A percentile compares a stretch with the other conserved stretches of the same genome.
These are phyloP conservation scores for Ustilago tritici DNA, from an alignment of 1,284 basidiomycete species.

Conservation along the genomic window DNA sequence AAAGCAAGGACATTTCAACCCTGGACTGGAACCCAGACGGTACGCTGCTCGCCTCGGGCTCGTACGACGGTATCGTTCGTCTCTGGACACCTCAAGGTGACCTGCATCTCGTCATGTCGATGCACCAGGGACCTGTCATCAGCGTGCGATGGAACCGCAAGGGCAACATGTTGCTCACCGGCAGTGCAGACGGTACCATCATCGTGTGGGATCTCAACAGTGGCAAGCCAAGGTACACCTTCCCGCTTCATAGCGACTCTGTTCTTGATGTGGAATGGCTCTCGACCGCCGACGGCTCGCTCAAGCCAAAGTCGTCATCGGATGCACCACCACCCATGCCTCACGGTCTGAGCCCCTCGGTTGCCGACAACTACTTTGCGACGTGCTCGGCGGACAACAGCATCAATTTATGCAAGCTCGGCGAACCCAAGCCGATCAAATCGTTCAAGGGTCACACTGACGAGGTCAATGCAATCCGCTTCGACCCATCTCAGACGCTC, in stretches of 20 bases:
- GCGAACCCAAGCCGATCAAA: conserved; percentile 65
- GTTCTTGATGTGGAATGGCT: conserved; percentile 69
- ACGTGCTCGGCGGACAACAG: conserved; percentile 68
- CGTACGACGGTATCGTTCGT: conserved; percentile 68
- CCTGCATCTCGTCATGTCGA: conserved; percentile 69
- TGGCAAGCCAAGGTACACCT: conserved; percentile 67
- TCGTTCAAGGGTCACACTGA: conserved; percentile 66
- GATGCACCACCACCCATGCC: conserved; percentile 49
- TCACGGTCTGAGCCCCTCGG: conserved; percentile 48
- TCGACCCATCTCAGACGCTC: conserved; percentile 67
- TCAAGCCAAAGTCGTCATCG: conserved; percentile 35
- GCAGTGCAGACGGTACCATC: conserved; percentile 66
- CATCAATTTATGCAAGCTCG: conserved; percentile 65
- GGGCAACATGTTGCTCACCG: conserved; percentile 66
- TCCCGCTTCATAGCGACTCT: conserved; percentile 63
- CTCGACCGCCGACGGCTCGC: conserved; percentile 50
- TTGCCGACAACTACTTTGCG: conserved; percentile 65
- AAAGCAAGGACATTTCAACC: conserved; percentile 67
- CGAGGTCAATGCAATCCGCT: conserved; percentile 68
- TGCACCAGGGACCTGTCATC: conserved; percentile 70
- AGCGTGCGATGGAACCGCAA: conserved; percentile 68
- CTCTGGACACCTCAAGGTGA: conserved; percentile 70
- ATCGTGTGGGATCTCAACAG: conserved; percentile 69
- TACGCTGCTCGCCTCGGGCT: conserved; percentile 67
- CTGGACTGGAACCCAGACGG: conserved; percentile 70